Base-by-base conservation (phyloP, 2,329 filamentous ascomycete species). In the Trichoderma polysporum region DNA sequence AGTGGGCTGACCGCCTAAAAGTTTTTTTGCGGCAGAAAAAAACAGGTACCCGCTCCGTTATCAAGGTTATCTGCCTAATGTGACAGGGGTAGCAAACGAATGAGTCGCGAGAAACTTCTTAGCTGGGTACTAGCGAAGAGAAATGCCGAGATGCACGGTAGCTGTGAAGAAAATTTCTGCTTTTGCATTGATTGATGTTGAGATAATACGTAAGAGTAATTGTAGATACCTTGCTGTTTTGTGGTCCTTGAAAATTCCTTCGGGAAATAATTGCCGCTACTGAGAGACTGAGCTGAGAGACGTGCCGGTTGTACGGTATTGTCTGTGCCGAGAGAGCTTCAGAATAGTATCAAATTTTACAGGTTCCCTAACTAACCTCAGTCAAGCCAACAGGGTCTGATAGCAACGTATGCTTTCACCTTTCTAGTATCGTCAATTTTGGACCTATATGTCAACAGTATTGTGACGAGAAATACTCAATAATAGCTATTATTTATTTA, bases 1-100 rank as follows among this genome's bases (percentile, higher is more conserved):
- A 45, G 45, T 29, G 25, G 17, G 8, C 22, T 62, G 65, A 67
- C 65, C 65, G 65, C 69, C 67, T 69, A 71, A 70, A 71, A 71
- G 60, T 71, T 71, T 73, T 69, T 62, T 56, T 39, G n/a, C 45
- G 70, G 69, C 69, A 71, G 70, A 72, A 71, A 45, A 52, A 71
- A 71, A 47, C 19, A 7, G 10, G 10, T 8, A 35, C 37, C 37
- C 47, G 54, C 47, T 60, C 41, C 57, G 9, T n/a, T 50, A 35
- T 50, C 29, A 49, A 45, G 39, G n/a, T 49, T 47, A 47, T 60
- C 25, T 35, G 27, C 37, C 25, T 45, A 19, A 17, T 15, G 4
- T 4, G 50, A 64, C 61, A 33, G 50, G 61, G 61, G 35, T 45
- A 19, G 22, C 19, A 52, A 25, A 45, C 22, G 29, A 52, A 52